A percentile compares a stretch with the other conserved stretches of the same genome.
Conservation (phyloP, 441 rosid species). For the Gossypium schwendimanii region DNA sequence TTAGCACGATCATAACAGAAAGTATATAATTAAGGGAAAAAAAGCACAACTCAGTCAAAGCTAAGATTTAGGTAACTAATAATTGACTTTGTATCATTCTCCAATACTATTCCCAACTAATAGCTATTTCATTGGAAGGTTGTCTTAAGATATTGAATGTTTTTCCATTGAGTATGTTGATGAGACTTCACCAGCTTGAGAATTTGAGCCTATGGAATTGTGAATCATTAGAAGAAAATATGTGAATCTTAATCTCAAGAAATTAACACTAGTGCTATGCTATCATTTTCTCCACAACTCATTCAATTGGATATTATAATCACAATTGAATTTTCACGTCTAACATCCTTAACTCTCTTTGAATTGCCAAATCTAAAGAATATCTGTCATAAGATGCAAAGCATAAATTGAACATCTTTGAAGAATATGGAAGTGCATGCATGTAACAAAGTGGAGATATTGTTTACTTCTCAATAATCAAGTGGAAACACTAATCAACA, state of each 20-base stretch:
- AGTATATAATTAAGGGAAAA: no score
- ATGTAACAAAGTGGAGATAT: neutral
- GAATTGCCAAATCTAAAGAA: neutral
- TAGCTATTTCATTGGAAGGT: fast-evolving
- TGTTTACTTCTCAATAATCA: neutral
- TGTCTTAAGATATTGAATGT: neutral
- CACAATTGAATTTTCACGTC: neutral
- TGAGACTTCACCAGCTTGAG: neutral
- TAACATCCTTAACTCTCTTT: neutral
- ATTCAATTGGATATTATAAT: neutral
- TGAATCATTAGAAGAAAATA: neutral
- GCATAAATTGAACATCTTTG: neutral
- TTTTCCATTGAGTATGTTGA: neutral
- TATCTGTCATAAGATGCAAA: neutral
- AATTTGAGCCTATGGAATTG: neutral
- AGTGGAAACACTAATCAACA: neutral
- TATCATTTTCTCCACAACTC: neutral
- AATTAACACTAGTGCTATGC: neutral
- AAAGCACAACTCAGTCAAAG: neutral
- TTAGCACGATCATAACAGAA: no score
- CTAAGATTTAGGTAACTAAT: neutral
- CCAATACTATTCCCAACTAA: neutral
- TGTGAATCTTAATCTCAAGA: neutral
- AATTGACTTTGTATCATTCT: neutral
- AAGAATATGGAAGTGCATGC: neutral